These are phyloP conservation scores for Venturia asperata DNA, from an alignment of 2,329 filamentous ascomycete genomes.

Conservation along the genomic window DNA sequence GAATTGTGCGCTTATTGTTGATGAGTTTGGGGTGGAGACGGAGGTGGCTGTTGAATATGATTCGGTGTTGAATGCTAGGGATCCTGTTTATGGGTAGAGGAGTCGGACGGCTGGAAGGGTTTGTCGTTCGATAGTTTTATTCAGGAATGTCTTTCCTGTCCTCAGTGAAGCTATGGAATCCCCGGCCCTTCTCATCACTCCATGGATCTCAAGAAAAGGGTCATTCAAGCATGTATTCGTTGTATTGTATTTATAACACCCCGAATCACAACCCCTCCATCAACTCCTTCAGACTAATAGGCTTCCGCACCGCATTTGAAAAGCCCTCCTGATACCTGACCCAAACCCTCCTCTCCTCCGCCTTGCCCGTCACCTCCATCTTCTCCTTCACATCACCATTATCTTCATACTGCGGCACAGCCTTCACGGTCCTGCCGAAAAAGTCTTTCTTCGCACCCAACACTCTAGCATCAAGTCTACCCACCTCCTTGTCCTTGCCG, in stretches of 20 bases:
- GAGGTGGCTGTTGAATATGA: constrained; percentile 35
- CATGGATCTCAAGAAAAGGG: too few species aligned
- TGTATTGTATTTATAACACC: too few species aligned
- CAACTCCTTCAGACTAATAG: constrained; percentile 73
- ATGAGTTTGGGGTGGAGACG: constrained; percentile 34
- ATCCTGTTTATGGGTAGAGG: constrained; percentile 24
- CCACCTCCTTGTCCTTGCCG: constrained; percentile 13
- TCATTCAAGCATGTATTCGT: too few species aligned
- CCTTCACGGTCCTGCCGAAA: constrained; percentile 65
- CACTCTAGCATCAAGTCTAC: constrained; percentile 8
- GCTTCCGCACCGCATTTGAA: constrained; percentile 87
- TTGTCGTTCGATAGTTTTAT: too few species aligned
- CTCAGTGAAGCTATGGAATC: too few species aligned
- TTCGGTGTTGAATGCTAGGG: constrained; percentile 33
- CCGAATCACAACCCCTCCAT: constrained; percentile 52
- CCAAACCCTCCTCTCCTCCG: constrained; percentile 62
- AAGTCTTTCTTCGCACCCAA: constrained; percentile 67
- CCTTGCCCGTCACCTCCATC: constrained; percentile 24
- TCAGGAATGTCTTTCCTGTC: too few species aligned
- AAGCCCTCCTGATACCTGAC: constrained; percentile 84
- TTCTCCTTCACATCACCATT: constrained; percentile 38
- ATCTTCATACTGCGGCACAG: constrained; percentile 36
- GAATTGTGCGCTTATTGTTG: constrained; percentile 41
- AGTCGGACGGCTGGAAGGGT: too few species aligned
- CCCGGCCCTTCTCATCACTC: too few species aligned